phyloP scores from a whole-genome alignment of 768 basidiomycete genomes.

The Boletus sp. region DNA sequence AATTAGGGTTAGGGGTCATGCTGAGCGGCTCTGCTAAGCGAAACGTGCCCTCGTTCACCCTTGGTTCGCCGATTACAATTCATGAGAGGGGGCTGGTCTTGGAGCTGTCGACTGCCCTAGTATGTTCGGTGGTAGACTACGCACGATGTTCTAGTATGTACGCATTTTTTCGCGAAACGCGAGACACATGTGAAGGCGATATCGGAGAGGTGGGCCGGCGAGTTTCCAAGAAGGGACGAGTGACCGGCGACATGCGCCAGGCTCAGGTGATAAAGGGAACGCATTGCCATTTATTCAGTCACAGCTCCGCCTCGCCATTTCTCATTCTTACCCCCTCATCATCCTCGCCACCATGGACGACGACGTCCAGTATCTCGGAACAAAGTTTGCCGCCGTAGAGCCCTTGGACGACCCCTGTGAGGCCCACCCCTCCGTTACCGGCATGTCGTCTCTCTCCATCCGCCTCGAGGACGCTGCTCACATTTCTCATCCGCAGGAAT shows the following conservation, averaged over 20 bases:
- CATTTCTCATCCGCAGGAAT: constrained; percentile 44
- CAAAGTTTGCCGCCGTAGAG: constrained; percentile 30
- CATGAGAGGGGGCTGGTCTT: constrained; percentile 15
- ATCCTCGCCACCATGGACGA: constrained; percentile 44
- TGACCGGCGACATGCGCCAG: constrained; percentile 20
- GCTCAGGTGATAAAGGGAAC: constrained; percentile 26
- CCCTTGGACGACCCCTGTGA: constrained; percentile 30
- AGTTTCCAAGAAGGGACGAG: constrained; percentile 26
- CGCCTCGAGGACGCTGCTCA: constrained; percentile 13
- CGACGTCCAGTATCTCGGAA: constrained; percentile 61
- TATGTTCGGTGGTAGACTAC: constrained; percentile 20
- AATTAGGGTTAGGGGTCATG: background rate
- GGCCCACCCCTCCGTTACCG: constrained; percentile 37
- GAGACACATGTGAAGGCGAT: background rate
- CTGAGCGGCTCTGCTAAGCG: constrained; percentile 35
- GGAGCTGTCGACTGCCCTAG: background rate
- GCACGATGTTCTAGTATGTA: constrained; percentile 25
- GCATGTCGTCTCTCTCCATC: constrained; percentile 34
- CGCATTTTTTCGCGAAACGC: background rate
- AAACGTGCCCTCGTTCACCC: constrained; percentile 55
- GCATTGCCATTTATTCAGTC: constrained; percentile 32
- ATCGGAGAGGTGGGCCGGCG: constrained; percentile 14
- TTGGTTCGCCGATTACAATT: constrained; percentile 50
- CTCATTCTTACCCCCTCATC: constrained; percentile 16
- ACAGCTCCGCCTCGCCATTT: constrained; percentile 21